phyloP scores from a whole-genome alignment of 495 filamentous ascomycete genomes.

The Aspergillus homomorphus region DNA sequence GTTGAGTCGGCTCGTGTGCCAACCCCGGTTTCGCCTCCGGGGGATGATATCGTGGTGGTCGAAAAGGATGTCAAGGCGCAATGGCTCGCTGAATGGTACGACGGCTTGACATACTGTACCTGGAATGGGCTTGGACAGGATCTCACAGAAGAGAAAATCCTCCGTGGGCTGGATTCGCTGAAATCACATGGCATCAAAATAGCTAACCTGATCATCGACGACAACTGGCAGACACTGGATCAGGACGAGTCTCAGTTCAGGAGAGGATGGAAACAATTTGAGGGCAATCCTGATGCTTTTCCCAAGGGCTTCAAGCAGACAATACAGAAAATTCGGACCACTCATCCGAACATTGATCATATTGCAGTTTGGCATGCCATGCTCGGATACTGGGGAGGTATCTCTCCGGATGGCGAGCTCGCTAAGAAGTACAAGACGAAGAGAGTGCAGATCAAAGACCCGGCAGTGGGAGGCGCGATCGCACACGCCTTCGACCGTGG shows the following conservation, averaged over 20 bases:
- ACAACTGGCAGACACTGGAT: slow-evolving; percentile 89
- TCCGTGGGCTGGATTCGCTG: slow-evolving; percentile 68
- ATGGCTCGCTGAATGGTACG: slow-evolving; percentile 87
- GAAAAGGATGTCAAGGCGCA: slow-evolving; percentile 51
- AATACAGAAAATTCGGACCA: slow-evolving; percentile 62
- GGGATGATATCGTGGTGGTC: slow-evolving; percentile 38
- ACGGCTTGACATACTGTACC: slow-evolving; percentile 80
- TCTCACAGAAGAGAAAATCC: slow-evolving; percentile 74
- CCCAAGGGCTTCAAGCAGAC: slow-evolving; percentile 72
- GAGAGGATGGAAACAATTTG: slow-evolving; percentile 65
- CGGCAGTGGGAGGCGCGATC: slow-evolving; percentile 59
- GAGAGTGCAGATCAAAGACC: slow-evolving; percentile 55
- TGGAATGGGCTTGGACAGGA: slow-evolving; percentile 90
- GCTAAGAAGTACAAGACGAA: slow-evolving; percentile 75
- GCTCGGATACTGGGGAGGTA: slow-evolving; percentile 93
- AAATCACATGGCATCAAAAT: slow-evolving; percentile 70
- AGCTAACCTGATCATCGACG: slow-evolving; percentile 84
- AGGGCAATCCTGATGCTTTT: slow-evolving; percentile 78
- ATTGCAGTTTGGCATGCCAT: slow-evolving; percentile 95
- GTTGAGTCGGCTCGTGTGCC: slow-evolving; percentile 6
- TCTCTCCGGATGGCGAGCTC: slow-evolving; percentile 68
- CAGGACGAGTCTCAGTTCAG: slow-evolving; percentile 49
- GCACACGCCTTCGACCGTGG: slow-evolving; percentile 18
- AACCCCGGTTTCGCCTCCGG: slow-evolving; percentile 33
- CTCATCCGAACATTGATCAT: slow-evolving; percentile 71